phyloP scores from a whole-genome alignment of 1,284 basidiomycete genomes.

The Mycosarcoma mackinlayi region DNA sequence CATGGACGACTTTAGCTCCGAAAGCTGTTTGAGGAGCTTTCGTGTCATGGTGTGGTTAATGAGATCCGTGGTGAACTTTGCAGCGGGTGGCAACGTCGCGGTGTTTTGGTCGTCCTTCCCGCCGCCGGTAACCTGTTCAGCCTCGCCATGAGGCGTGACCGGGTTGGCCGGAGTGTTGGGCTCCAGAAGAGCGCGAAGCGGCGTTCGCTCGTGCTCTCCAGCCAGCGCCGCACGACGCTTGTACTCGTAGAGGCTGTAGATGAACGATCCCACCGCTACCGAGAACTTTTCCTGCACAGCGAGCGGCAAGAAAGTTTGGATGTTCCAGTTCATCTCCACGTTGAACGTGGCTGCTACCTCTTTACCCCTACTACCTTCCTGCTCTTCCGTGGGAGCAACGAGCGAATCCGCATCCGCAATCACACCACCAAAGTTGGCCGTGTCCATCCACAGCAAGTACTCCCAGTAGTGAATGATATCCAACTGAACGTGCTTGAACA shows the following conservation, averaged over 20 bases:
- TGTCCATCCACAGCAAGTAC: slow-evolving; percentile 94
- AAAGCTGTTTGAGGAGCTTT: slow-evolving; percentile 80
- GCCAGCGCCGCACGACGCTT: slow-evolving; percentile 74
- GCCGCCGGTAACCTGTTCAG: background rate
- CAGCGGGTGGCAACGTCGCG: slow-evolving; percentile 74
- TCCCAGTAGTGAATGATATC: slow-evolving; percentile 92
- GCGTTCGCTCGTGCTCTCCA: slow-evolving; percentile 73
- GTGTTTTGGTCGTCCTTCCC: slow-evolving; percentile 71
- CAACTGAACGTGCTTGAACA: slow-evolving; percentile 93
- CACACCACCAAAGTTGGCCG: slow-evolving; percentile 90
- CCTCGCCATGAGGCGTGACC: slow-evolving; percentile 8
- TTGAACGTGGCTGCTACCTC: slow-evolving; percentile 36
- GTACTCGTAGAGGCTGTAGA: slow-evolving; percentile 83
- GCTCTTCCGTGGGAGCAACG: slow-evolving; percentile 6
- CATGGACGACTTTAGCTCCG: slow-evolving; percentile 71
- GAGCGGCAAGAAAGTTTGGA: slow-evolving; percentile 87
- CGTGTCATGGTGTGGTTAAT: slow-evolving; percentile 83
- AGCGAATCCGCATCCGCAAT: slow-evolving; percentile 71
- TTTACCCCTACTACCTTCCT: slow-evolving; percentile 73
- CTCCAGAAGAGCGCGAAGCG: slow-evolving; percentile 73
- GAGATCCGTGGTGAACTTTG: slow-evolving; percentile 35
- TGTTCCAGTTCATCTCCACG: slow-evolving; percentile 92
- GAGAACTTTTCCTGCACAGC: slow-evolving; percentile 85
- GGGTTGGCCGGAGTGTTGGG: slow-evolving; percentile 71
- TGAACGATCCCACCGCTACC: slow-evolving; percentile 81